A percentile compares a stretch with the other conserved stretches of the same genome.
These are phyloP conservation scores for Rubus parviflorus DNA, from an alignment of 306 rosid species.

Conservation along the genomic window DNA sequence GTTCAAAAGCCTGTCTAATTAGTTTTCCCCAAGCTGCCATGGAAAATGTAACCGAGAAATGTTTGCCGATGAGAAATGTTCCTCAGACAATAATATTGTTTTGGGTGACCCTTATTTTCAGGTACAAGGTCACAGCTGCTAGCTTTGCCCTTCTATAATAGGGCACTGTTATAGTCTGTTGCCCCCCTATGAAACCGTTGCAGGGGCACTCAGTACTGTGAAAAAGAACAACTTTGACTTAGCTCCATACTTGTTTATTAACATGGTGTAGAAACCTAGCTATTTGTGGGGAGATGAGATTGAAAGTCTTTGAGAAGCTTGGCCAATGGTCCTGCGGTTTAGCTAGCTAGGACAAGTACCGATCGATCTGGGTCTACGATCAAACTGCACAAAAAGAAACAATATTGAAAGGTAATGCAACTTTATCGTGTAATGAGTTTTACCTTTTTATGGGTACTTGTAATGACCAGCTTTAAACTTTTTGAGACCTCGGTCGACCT, in stretches of 20 bases:
- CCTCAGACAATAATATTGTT: conserved; percentile 1
- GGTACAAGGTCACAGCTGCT: conserved; percentile 14
- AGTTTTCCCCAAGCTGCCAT: not conserved
- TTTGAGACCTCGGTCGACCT: conserved; percentile 36
- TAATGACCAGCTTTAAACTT: conserved; percentile 52
- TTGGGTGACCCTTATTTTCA: conserved; percentile 19
- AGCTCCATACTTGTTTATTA: not conserved
- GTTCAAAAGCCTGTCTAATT: not conserved
- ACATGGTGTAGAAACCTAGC: not conserved
- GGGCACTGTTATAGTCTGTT: conserved; percentile 13
- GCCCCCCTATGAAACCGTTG: conserved; percentile 7
- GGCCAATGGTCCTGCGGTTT: conserved; percentile 9
- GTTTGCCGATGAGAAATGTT: not conserved
- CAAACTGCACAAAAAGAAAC: conserved; percentile 31
- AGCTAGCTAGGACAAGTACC: not conserved
- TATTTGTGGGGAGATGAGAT: not conserved
- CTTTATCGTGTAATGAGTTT: conserved; percentile 31
- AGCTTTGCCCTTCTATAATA: not conserved
- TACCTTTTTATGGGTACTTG: conserved; percentile 55
- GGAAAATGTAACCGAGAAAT: not conserved
- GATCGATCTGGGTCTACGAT: not conserved
- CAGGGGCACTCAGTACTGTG: not conserved
- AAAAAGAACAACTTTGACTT: conserved; percentile 16
- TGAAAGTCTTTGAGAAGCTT: conserved; percentile 4
- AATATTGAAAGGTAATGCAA: conserved; percentile 5